Conservation (phyloP, 1,284 basidiomycete genomes). For the Cutaneotrichosporon arboriforme region DNA sequence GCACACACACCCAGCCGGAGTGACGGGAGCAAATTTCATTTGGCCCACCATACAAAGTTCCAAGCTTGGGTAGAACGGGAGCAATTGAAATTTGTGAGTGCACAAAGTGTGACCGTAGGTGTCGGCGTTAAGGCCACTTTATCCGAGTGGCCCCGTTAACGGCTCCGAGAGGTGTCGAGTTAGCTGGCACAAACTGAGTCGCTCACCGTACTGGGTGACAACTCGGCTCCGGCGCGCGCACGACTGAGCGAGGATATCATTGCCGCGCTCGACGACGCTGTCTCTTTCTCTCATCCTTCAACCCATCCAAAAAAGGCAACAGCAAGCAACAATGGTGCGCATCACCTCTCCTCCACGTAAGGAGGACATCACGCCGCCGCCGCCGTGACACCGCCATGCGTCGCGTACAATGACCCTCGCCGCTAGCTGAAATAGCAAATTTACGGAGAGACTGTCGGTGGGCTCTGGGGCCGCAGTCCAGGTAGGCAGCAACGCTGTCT, state of each 20-base stretch:
- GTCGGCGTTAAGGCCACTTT: slow-evolving; percentile 1
- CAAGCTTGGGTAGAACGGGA: background rate
- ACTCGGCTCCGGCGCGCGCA: background rate
- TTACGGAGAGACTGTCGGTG: slow-evolving; percentile 8
- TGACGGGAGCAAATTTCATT: background rate
- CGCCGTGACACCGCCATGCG: no score
- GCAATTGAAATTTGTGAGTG: background rate
- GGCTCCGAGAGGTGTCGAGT: background rate
- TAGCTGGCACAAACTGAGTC: background rate
- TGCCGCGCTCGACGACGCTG: background rate
- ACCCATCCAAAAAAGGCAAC: slow-evolving; percentile 9
- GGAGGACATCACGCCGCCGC: slow-evolving; percentile 19
- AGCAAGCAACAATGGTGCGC: slow-evolving; percentile 21
- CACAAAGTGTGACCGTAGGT: background rate
- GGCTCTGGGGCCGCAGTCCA: background rate
- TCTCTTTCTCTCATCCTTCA: slow-evolving; percentile 14
- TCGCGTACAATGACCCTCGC: background rate
- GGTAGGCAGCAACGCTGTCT: no score
- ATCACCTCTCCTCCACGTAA: slow-evolving; percentile 5
- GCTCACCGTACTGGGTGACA: background rate
- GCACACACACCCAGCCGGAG: background rate
- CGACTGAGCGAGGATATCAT: background rate
- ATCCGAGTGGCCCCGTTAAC: no score
- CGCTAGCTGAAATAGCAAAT: background rate
- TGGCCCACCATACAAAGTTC: no score